Base-by-base conservation (phyloP, 441 rosid species). In the Syzygium syzygioides region DNA sequence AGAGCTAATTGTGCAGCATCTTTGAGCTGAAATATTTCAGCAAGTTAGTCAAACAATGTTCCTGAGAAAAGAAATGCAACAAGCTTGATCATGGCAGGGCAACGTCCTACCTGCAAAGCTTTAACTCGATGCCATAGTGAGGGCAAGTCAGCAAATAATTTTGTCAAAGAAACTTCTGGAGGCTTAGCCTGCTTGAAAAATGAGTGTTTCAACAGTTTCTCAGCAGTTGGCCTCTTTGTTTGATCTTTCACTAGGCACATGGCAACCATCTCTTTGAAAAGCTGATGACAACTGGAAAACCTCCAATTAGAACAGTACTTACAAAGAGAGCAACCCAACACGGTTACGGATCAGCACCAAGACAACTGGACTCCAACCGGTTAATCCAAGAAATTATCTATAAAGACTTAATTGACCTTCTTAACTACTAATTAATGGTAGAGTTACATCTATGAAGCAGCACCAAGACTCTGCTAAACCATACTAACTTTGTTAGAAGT, bases 191-290 rank as follows among this genome's bases (percentile, higher is more conserved):
- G 91, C 94, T 96, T 97, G 94, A 98, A 98, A 92, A 96, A 96
- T 4, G 99, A 93, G 90, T 96, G 99, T 80, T 96, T 97, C 88
- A 98, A 90, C 91, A 98, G 89, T 90, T 97, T 98, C 89, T 97
- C 99, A 48, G 99, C 99, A 56, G 99, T 95, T 88, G 99, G 99
- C 93, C 99, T 94, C 95, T 95, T 96, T 55, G 98, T 92, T 93
- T 95, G 99, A 94, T 98, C 99, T 96, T 98, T 98, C 94, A 96
- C 99, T 91, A 98, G 94, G 94, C 99, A 98, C 99, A 97, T 98
- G 83, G 99, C 99, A 90, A 97, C 98, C 99, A 98, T 98, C 94
- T 98, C 99, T 98, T 98, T 97, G 94, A 98, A 98, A 91, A 98
- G 96, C 99, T 98, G 99, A 91, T 94, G 90, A 98, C 98, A 95